These are phyloP conservation scores for Knoxdaviesia capensis DNA, from an alignment of 2,329 filamentous ascomycete species.

Conservation along the genomic window DNA sequence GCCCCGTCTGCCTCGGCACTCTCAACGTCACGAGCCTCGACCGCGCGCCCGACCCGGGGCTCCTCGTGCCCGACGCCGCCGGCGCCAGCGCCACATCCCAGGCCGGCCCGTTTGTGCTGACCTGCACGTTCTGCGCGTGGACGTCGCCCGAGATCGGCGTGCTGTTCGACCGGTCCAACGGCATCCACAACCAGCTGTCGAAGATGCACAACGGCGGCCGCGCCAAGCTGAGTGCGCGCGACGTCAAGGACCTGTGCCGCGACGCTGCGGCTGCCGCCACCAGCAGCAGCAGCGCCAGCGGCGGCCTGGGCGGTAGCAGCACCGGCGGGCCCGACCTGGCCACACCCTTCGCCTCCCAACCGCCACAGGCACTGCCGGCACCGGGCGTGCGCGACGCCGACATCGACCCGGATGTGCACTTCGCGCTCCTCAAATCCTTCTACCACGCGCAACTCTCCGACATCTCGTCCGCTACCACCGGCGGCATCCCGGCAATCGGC, in stretches of 20 bases:
- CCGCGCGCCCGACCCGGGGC: conserved; percentile 22
- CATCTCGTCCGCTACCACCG: conserved; percentile 28
- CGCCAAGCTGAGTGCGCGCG: conserved; percentile 26
- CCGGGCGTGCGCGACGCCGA: conserved; percentile 18
- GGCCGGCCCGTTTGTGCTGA: conserved; percentile 49
- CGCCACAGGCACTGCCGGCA: too few relatives aligned
- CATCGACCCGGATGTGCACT: conserved; percentile 48
- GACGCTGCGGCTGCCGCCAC: conserved; percentile 14
- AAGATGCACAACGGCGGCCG: conserved; percentile 45
- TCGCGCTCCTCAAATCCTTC: conserved; percentile 55
- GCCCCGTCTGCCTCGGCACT: conserved; percentile 60
- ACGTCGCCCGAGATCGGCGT: conserved; percentile 75
- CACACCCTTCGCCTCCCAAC: too few relatives aligned
- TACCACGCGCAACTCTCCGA: conserved; percentile 63
- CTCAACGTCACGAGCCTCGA: conserved; percentile 57
- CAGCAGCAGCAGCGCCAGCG: not conserved
- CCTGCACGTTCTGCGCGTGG: conserved; percentile 88
- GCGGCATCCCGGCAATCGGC: conserved; percentile 15
- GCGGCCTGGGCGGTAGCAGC: conserved; percentile 4
- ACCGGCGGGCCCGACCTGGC: conserved; percentile 7
- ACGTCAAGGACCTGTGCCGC: conserved; percentile 29
- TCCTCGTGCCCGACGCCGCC: conserved; percentile 20
- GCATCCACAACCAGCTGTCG: conserved; percentile 62
- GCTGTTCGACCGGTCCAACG: conserved; percentile 73
- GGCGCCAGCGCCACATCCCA: conserved; percentile 17